A percentile compares a stretch with the other conserved stretches of the same genome.
Conservation (phyloP, 23 red algal genomes). For the Chondrus crispus region DNA sequence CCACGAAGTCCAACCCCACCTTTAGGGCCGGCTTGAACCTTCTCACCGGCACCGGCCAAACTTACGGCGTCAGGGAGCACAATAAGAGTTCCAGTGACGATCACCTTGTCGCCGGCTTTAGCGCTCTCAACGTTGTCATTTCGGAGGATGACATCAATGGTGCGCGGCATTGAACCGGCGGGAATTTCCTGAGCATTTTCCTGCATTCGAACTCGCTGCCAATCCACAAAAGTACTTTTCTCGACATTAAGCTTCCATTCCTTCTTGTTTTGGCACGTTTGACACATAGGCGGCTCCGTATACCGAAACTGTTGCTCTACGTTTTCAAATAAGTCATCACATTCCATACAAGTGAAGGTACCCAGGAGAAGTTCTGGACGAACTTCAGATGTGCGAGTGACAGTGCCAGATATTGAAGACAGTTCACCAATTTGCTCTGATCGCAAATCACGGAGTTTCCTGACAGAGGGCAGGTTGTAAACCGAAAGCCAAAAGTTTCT, state of each 20-base stretch:
- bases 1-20: constrained; percentile 42
- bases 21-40: constrained; percentile 63
- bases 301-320: constrained; percentile 98
- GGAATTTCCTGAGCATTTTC: constrained; percentile 97
- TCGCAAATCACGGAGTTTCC: constrained; percentile 88
- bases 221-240: constrained; percentile 88
- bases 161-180: constrained; percentile 94
- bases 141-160: constrained; percentile 96
- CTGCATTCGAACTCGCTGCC: constrained; percentile 91
- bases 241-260: constrained; percentile 88
- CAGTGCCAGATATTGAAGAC: constrained; percentile 78
- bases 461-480: constrained; percentile 80
- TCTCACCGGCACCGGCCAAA: constrained; percentile 84
- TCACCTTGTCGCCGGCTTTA: constrained; percentile 92
- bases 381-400: constrained; percentile 93
- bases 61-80: constrained; percentile 91
- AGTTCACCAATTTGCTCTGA: constrained; percentile 79
- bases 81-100: constrained; percentile 88
- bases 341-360: constrained; percentile 78
- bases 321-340: constrained; percentile 65
- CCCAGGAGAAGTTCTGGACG: constrained; percentile 89
- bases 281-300: constrained; percentile 92
- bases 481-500: constrained; percentile 89
- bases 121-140: constrained; percentile 95
- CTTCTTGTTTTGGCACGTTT: constrained; percentile 72